Evolutionary conservation across 2,329 filamentous ascomycete genomes (phyloP).

Genomic region (Pseudovirgaria hyperparasitica): DNA sequence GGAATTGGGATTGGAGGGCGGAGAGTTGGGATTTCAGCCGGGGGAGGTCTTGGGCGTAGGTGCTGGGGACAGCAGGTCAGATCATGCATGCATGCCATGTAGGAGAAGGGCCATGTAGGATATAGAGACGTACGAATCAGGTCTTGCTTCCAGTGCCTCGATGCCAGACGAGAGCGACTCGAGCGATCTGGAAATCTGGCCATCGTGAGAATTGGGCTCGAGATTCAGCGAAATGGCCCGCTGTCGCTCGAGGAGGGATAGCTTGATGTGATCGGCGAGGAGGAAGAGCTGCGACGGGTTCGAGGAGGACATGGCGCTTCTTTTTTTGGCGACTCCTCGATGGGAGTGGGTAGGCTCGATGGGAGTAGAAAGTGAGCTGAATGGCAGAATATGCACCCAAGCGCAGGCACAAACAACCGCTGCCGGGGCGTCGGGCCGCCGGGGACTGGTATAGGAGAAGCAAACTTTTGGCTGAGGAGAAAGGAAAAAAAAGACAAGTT

Average conservation of each 20-base stretch:
- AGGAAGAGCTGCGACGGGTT: conserved; percentile 70
- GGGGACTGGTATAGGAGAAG: no score
- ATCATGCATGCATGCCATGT: neutral
- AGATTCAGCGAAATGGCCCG: conserved; percentile 72
- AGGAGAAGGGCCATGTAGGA: conserved; percentile 1
- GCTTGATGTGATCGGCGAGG: conserved; percentile 91
- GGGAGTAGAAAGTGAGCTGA: no score
- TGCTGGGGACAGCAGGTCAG: conserved; percentile 8
- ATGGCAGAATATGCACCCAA: no score
- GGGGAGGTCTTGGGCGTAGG: conserved; percentile 44
- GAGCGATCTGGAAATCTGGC: conserved; percentile 76
- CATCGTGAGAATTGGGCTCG: conserved; percentile 68
- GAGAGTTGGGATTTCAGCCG: conserved; percentile 61
- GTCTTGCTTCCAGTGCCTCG: conserved; percentile 47
- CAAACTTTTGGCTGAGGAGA: no score
- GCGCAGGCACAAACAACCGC: no score
- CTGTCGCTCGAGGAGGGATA: conserved; percentile 84
- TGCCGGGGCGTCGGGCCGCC: no score
- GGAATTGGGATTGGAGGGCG: conserved; percentile 70
- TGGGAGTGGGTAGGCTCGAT: no score
- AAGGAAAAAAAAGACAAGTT: no score
- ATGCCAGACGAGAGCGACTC: conserved; percentile 78
- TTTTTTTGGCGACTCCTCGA: no score
- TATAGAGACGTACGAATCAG: conserved; percentile 37
- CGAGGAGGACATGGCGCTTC: conserved; percentile 28